A percentile compares a stretch with the other conserved stretches of the same genome.
Evolutionary conservation across 1,139 yeast genomes (phyloP).

Genomic region (Diutina siamensis): DNA sequence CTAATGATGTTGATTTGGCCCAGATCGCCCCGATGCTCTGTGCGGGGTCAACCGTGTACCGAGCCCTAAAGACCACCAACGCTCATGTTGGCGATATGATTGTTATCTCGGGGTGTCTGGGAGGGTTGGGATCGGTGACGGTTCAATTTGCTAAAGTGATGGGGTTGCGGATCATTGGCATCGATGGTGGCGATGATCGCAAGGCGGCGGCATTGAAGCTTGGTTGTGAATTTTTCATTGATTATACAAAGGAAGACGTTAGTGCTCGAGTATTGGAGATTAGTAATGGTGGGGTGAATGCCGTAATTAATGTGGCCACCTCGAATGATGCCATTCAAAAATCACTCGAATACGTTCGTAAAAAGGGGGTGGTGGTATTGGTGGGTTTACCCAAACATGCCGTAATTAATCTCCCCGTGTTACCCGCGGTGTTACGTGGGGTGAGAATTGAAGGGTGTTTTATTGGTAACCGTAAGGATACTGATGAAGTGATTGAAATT

Average conservation of each 20-base stretch:
- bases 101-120: constrained; percentile 73
- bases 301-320: constrained; percentile 70
- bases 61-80: constrained; percentile 63
- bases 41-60: constrained; percentile 80
- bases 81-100: constrained; percentile 69
- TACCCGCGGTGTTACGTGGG: constrained; percentile 54
- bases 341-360: constrained; percentile 59
- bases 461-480: constrained; percentile 74
- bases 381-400: constrained; percentile 77
- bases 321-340: constrained; percentile 62
- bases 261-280: constrained; percentile 42
- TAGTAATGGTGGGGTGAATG: constrained; percentile 77
- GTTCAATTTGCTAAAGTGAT: constrained; percentile 74
- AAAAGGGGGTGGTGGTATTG: constrained; percentile 67
- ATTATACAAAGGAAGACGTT: constrained; percentile 48
- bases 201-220: constrained; percentile 38
- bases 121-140: constrained; percentile 77
- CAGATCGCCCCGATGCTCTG: constrained; percentile 68
- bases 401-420: constrained; percentile 47
- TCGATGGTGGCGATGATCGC: constrained; percentile 66
- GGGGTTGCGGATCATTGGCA: constrained; percentile 69
- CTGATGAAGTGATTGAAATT: constrained; percentile 69
- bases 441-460: constrained; percentile 61
- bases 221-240: constrained; percentile 66
- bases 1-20: constrained; percentile 61